A percentile compares a stretch with the other conserved stretches of the same genome.
Conservation (phyloP, 2,329 filamentous ascomycete species). For the Zasmidium citrigriseum region DNA sequence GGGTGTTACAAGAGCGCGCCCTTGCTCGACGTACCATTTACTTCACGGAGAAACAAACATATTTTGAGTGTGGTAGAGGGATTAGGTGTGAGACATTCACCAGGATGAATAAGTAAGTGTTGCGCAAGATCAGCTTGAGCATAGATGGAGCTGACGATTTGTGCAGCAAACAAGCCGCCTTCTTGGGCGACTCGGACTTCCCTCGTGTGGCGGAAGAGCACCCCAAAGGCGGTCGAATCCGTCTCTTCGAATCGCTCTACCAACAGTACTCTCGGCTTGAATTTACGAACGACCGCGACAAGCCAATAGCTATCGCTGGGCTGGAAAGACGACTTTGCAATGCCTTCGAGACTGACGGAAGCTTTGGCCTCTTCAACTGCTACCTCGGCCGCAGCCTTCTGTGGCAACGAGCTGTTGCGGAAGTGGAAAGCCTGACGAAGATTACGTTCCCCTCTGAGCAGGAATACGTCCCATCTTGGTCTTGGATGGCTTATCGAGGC, state of each 20-base stretch:
- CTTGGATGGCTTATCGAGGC: slow-evolving; percentile 3
- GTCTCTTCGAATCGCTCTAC: background rate
- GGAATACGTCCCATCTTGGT: background rate
- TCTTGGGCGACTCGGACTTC: background rate
- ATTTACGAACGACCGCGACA: background rate
- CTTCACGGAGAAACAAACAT: background rate
- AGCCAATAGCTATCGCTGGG: background rate
- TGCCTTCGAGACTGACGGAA: background rate
- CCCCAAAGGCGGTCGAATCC: background rate
- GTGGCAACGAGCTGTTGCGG: background rate
- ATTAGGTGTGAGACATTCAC: background rate
- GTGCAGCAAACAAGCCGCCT: background rate
- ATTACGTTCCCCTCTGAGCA: background rate
- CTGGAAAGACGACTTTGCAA: background rate
- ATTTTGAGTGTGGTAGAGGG: slow-evolving; percentile 3
- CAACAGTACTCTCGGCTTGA: background rate
- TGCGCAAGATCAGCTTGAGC: background rate
- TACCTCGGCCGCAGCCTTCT: background rate
- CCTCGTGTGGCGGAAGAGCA: background rate
- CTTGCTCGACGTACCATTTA: slow-evolving; percentile 7
- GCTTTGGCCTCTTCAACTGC: background rate
- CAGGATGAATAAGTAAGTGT: background rate
- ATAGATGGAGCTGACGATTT: background rate
- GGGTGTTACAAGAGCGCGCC: slow-evolving; percentile 7
- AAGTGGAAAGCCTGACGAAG: background rate